Evolutionary conservation across 2,329 filamentous ascomycete genomes (phyloP).

Genomic region (Calonectria naviculata): DNA sequence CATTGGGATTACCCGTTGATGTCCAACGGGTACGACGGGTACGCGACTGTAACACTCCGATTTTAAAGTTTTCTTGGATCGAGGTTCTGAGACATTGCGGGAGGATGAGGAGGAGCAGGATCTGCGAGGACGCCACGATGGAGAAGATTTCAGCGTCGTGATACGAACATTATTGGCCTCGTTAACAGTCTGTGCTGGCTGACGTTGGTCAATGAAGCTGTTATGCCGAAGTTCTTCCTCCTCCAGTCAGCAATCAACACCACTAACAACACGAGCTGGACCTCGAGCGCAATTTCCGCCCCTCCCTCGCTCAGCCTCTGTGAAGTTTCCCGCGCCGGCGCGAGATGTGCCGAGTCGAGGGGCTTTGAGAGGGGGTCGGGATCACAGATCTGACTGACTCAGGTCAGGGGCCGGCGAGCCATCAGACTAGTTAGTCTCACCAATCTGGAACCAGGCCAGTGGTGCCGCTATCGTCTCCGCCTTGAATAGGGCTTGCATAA

Average conservation of each 20-base stretch:
- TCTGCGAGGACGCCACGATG: neutral
- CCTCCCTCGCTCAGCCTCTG: neutral
- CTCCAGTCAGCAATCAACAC: neutral
- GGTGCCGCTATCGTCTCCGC: neutral
- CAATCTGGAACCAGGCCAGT: neutral
- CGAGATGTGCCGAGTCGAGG: neutral
- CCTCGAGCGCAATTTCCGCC: neutral
- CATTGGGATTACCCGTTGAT: neutral
- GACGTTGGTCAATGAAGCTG: neutral
- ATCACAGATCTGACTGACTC: neutral
- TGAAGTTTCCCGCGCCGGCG: neutral
- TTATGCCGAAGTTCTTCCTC: neutral
- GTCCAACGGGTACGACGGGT: neutral
- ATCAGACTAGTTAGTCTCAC: neutral
- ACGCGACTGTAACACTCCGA: no score
- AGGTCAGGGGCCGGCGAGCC: neutral
- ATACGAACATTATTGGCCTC: neutral
- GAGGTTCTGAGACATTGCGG: neutral
- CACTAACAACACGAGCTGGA: neutral
- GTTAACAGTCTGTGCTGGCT: neutral
- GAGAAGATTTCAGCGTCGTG: neutral
- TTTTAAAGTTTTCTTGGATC: neutral
- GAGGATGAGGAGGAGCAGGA: neutral
- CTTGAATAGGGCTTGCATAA: slow-evolving; percentile 2
- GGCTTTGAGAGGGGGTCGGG: neutral